Evolutionary conservation across 441 rosid species (phyloP), one percentile per base, ranked within the genome.

Genomic region (Hura crepitans): DNA sequence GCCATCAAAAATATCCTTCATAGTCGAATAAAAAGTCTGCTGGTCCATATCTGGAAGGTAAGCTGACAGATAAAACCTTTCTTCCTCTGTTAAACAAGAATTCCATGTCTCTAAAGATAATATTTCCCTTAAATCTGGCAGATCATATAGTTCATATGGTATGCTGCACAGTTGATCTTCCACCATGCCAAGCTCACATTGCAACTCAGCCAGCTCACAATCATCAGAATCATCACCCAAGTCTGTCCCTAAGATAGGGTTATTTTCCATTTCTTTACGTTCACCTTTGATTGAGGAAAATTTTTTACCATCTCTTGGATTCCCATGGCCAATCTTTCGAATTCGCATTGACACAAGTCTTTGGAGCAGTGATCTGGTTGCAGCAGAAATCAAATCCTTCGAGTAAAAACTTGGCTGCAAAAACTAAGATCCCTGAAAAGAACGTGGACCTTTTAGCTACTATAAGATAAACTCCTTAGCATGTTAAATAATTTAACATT

Each of bases 1-100:
- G 59, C 88, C 91, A 71, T 80, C 81, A 72, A 88, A 79, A 77
- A 88, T 84, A 65, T 86, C 87, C 61, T 74, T 79, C 89, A 88
- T 80, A 11, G 86, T 85, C 74, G 77, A 20, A 72, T 55, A 53
- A 72, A 86, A 88, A 7, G 82, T 81, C 61, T 83, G 78, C 66
- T 82, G 83, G 64, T 85, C 89, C 88, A 86, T 80, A 81, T 88
- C 91, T 2, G 94, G 94, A 54, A 88, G 87, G 79, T 81, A 82
- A 76, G 80, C 78, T 9, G 87, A 80, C 28, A 88, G 78, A 45
- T 49, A 66, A 70, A 81, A 85, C 74, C 91, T 83, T 65, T 88
- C 94, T 70, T 85, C 91, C 74, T 85, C 87, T 0, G 91, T 82
- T 49, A 86, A 79, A 77, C 80, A 79, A 22, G 81, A 85, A 77